Conservation (phyloP, 1,284 basidiomycete species). For the Heterobasidion annosum region DNA sequence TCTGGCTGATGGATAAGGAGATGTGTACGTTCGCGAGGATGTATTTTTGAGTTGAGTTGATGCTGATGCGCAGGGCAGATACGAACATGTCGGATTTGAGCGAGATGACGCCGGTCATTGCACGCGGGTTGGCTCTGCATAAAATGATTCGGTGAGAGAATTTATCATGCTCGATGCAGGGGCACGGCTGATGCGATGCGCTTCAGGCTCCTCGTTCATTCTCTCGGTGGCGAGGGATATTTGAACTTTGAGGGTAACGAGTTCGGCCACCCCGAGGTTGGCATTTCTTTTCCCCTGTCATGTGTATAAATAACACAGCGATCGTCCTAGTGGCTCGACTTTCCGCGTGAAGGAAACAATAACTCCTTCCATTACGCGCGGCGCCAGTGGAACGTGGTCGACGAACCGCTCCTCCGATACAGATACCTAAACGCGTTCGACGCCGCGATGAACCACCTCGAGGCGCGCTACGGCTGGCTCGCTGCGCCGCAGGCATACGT, state of each 20-base stretch:
- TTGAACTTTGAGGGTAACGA: constrained; percentile 98
- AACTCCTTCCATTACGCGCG: constrained; percentile 95
- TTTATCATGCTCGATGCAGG: no score
- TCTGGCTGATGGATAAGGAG: constrained; percentile 99
- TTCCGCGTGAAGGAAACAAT: constrained; percentile 90
- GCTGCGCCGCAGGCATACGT: constrained; percentile 82
- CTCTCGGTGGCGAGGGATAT: constrained; percentile 94
- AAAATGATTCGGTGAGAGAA: constrained; percentile 87
- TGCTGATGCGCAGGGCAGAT: constrained; percentile 46
- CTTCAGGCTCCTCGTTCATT: constrained; percentile 76
- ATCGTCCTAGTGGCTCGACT: constrained; percentile 86
- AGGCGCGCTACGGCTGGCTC: constrained; percentile 80
- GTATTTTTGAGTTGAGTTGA: background rate
- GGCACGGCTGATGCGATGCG: constrained; percentile 1
- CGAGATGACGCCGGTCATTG: constrained; percentile 79
- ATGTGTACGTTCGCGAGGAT: constrained; percentile 65
- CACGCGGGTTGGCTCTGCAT: constrained; percentile 87
- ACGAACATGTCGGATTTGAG: constrained; percentile 93
- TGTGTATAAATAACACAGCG: background rate
- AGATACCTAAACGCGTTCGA: constrained; percentile 93
- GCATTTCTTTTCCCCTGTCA: constrained; percentile 8
- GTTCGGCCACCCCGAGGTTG: constrained; percentile 91
- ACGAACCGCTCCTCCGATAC: constrained; percentile 82
- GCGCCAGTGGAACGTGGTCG: constrained; percentile 92
- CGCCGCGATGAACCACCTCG: constrained; percentile 84